Percentiles rank a stretch among this genome's conserved stretches.
Evolutionary conservation across 179 eudicot genomes (phyloP).

Genomic region (Corrigiola litoralis): DNA sequence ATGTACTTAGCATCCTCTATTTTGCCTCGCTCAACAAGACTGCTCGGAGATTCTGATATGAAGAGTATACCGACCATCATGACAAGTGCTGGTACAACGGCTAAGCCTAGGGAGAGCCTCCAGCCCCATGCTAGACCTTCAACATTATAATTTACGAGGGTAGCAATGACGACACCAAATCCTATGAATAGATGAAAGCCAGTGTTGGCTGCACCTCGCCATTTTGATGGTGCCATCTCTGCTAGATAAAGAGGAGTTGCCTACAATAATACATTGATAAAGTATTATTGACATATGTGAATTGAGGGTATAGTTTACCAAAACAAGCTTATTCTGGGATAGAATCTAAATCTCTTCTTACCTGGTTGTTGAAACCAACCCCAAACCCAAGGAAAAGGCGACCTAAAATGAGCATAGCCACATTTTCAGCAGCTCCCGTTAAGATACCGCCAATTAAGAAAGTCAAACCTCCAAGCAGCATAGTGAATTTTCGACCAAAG

Average conservation of each 20-base stretch:
- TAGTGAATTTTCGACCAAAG: conserved; percentile 64
- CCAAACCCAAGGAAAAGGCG: conserved; percentile 91
- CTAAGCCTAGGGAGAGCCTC: conserved; percentile 82
- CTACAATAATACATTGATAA: conserved; percentile 37
- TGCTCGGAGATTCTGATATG: conserved; percentile 81
- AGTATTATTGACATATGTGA: background rate
- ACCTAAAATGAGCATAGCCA: conserved; percentile 86
- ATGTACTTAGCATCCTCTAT: conserved; percentile 72
- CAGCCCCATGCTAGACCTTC: conserved; percentile 89
- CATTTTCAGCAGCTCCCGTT: conserved; percentile 66
- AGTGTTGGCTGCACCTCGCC: conserved; percentile 83
- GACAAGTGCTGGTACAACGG: conserved; percentile 67
- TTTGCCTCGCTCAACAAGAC: conserved; percentile 72
- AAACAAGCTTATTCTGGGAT: no score
- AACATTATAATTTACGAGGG: conserved; percentile 77
- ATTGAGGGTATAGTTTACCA: background rate
- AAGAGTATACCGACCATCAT: conserved; percentile 67
- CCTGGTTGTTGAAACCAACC: conserved; percentile 83
- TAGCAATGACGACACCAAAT: conserved; percentile 83
- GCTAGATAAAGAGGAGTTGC: conserved; percentile 91
- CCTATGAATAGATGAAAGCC: conserved; percentile 85
- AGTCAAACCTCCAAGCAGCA: conserved; percentile 85
- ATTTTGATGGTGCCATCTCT: conserved; percentile 91
- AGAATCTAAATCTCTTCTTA: background rate
- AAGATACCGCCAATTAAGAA: conserved; percentile 61